These are phyloP conservation scores for Sanghuangporus sanghuang DNA, from an alignment of 1,284 basidiomycete genomes.

Conservation along the genomic window DNA sequence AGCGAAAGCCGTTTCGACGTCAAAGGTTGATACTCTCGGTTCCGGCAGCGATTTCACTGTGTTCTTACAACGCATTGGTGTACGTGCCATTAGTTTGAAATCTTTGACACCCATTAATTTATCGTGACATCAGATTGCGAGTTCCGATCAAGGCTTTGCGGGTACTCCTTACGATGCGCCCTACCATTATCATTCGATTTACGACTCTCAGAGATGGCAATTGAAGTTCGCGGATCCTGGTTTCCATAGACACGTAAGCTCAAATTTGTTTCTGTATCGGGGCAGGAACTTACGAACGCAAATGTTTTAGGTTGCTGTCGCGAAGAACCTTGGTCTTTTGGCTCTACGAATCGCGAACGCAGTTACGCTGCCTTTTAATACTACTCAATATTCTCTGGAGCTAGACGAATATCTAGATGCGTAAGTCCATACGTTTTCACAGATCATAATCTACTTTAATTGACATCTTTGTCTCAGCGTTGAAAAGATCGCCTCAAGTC, in stretches of 20 bases:
- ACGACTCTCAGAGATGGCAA: constrained; percentile 75
- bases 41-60: constrained; percentile 77
- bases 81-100: constrained; percentile 35
- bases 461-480: constrained; percentile 24
- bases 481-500: constrained; percentile 24
- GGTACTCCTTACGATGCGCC: constrained; percentile 48
- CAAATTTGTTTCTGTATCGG: too few relatives aligned
- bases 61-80: constrained; percentile 63
- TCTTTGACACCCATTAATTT: constrained; percentile 33
- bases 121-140: constrained; percentile 25
- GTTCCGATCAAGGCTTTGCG: constrained; percentile 34
- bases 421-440: constrained; percentile 27
- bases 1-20: constrained; percentile 20
- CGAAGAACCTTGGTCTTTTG: constrained; percentile 58
- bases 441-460: background rate
- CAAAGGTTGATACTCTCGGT: constrained; percentile 38
- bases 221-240: constrained; percentile 72
- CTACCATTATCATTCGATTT: constrained; percentile 83
- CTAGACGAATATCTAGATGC: constrained; percentile 44
- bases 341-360: constrained; percentile 59
- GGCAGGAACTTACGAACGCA: background rate
- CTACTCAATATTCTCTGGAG: constrained; percentile 62
- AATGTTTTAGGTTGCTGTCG: constrained; percentile 46
- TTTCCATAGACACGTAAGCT: constrained; percentile 63
- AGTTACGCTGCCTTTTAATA: constrained; percentile 66